Conservation (phyloP, 257 asterid genomes). For the Solanum okadae region DNA sequence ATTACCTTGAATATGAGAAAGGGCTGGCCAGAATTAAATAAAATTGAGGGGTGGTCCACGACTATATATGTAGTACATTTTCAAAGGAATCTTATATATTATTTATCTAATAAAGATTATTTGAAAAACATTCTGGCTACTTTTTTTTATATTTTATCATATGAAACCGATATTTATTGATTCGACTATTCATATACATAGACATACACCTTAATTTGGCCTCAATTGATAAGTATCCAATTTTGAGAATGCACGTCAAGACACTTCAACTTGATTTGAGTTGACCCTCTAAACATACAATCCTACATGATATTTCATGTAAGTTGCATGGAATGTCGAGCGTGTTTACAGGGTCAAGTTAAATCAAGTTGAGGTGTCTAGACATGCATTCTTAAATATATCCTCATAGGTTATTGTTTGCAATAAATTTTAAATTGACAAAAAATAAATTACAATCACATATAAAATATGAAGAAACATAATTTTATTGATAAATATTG, state of each 20-base stretch:
- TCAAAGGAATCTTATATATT: not conserved
- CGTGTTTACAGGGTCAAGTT: not conserved
- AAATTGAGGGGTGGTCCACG: not conserved
- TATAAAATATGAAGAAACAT: too few species aligned
- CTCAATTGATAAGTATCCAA: fast-evolving
- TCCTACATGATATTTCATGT: not conserved
- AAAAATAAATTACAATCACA: too few species aligned
- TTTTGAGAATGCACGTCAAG: not conserved
- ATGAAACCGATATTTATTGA: not conserved
- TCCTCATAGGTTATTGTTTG: not conserved
- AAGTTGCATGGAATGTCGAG: not conserved
- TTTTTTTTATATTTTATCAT: not conserved
- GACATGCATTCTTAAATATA: too few species aligned
- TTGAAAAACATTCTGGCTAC: not conserved
- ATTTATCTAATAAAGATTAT: not conserved
- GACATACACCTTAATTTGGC: not conserved
- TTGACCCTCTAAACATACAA: not conserved
- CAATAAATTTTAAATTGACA: too few species aligned
- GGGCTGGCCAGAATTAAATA: not conserved
- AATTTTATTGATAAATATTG: too few species aligned
- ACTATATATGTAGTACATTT: not conserved
- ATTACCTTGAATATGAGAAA: not conserved
- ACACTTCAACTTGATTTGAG: not conserved
- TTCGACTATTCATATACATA: not conserved
- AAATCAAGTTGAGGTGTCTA: not conserved